Conservation (phyloP, 345 rosid species). For the Turnera subulata region DNA sequence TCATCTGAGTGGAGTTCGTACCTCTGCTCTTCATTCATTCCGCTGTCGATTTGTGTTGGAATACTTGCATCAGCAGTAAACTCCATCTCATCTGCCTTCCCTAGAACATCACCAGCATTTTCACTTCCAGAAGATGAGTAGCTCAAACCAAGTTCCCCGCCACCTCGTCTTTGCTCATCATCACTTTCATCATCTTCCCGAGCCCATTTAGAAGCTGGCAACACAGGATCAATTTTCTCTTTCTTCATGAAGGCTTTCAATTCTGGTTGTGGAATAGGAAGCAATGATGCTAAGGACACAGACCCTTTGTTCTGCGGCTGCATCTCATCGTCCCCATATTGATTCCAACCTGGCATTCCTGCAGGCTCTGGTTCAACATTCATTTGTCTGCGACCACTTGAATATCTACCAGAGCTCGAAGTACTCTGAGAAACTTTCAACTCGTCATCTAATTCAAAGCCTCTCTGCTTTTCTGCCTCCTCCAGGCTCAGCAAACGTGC, state of each 20-base stretch:
- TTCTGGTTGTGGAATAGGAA: slow-evolving; percentile 66
- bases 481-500: slow-evolving; percentile 85
- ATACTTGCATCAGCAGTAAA: slow-evolving; percentile 43
- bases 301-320: slow-evolving; percentile 38
- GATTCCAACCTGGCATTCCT: slow-evolving; percentile 43
- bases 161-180: slow-evolving; percentile 65
- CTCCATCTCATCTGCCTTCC: slow-evolving; percentile 59
- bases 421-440: slow-evolving; percentile 54
- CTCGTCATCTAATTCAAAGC: slow-evolving; percentile 73
- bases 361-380: slow-evolving; percentile 43
- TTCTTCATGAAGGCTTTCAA: slow-evolving; percentile 53
- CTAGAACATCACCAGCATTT: slow-evolving; percentile 56
- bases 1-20: slow-evolving; percentile 12
- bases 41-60: slow-evolving; percentile 51
- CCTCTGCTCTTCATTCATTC: slow-evolving; percentile 92
- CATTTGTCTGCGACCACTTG: slow-evolving; percentile 47
- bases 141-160: slow-evolving; percentile 55
- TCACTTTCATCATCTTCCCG: slow-evolving; percentile 88
- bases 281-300: slow-evolving; percentile 31
- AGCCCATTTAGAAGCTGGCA: slow-evolving; percentile 97
- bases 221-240: slow-evolving; percentile 70
- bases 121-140: slow-evolving; percentile 93
- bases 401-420: slow-evolving; percentile 43
- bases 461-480: slow-evolving; percentile 89
- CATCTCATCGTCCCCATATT: slow-evolving; percentile 43